phyloP scores from a whole-genome alignment of 306 rosid species.

The Prunus kanzakura region DNA sequence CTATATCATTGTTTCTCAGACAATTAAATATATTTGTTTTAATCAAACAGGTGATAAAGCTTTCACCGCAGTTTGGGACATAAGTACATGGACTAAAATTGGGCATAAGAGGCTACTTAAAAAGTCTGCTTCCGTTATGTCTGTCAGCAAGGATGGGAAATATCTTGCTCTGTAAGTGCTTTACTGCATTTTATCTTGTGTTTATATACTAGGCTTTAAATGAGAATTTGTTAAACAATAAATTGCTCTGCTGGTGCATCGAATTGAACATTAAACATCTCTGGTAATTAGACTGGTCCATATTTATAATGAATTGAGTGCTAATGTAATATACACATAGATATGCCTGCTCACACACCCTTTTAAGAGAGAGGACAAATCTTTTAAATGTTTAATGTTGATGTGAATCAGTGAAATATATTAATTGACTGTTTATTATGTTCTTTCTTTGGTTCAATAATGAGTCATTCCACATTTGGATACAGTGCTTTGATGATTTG shows the following conservation, averaged over 20 bases:
- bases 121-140: constrained; percentile 79
- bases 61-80: constrained; percentile 77
- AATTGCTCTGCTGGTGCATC: neutral
- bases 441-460: neutral
- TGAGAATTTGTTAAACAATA: neutral
- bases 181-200: constrained; percentile 15
- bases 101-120: constrained; percentile 82
- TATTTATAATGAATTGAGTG: neutral
- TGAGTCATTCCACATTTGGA: neutral
- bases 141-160: constrained; percentile 92
- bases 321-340: neutral
- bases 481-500: neutral
- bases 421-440: neutral
- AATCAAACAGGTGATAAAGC: constrained; percentile 57
- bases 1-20: constrained; percentile 19
- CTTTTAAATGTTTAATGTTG: neutral
- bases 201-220: constrained; percentile 6
- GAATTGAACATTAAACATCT: neutral
- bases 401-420: neutral
- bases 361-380: neutral
- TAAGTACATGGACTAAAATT: constrained; percentile 85
- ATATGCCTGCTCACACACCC: neutral
- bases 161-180: constrained; percentile 88
- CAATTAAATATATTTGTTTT: neutral
- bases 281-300: neutral